phyloP scores from a whole-genome alignment of 345 rosid genomes.

The Cardamine occulta region DNA sequence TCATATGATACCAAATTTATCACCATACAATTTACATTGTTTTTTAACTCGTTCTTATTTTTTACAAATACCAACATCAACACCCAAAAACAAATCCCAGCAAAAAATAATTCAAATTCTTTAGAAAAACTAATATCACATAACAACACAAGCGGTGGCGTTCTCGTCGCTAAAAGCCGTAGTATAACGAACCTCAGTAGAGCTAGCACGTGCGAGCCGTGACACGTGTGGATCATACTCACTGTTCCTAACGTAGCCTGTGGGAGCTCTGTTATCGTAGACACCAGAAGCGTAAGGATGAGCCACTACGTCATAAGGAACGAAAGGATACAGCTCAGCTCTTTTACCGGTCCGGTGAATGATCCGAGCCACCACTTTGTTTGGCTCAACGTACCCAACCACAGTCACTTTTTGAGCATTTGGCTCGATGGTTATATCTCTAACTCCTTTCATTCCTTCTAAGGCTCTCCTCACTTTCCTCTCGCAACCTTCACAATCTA shows the following conservation, averaged over 20 bases:
- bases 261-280: conserved; percentile 85
- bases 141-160: conserved; percentile 64
- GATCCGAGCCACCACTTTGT: conserved; percentile 75
- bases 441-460: conserved; percentile 92
- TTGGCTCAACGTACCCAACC: conserved; percentile 76
- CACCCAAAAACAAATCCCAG: not conserved
- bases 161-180: conserved; percentile 97
- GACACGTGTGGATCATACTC: conserved; percentile 61
- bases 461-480: conserved; percentile 75
- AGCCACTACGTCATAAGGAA: conserved; percentile 83
- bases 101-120: not conserved
- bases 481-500: conserved; percentile 99
- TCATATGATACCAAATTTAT: not conserved
- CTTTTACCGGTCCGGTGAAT: conserved; percentile 89
- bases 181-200: conserved; percentile 93
- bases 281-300: conserved; percentile 94
- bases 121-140: conserved; percentile 50
- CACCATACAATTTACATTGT: conserved; percentile 11
- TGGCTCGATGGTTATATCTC: conserved; percentile 75
- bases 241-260: conserved; percentile 77
- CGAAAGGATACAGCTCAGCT: conserved; percentile 93
- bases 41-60: not conserved
- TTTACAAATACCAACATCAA: conserved; percentile 2
- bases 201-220: conserved; percentile 91
- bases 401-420: conserved; percentile 86